Conservation (phyloP, 306 rosid genomes). For the Acacia confusa region DNA sequence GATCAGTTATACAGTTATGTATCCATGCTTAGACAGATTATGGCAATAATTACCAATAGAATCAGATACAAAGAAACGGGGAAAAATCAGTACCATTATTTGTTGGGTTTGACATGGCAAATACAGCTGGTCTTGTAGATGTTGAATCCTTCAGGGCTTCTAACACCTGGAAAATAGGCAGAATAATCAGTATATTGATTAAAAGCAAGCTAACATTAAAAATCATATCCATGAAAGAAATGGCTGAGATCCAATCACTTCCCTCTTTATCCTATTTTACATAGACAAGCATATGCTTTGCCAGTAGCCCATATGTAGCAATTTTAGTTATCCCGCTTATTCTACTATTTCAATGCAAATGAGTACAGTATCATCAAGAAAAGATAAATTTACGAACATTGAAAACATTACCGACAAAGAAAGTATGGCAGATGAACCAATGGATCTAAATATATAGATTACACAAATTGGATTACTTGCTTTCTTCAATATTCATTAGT, state of each 20-base stretch:
- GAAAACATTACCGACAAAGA: not conserved
- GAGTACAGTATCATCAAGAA: not conserved
- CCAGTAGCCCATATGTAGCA: not conserved
- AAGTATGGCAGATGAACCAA: not conserved
- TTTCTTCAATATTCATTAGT: not conserved
- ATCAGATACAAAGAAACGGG: not conserved
- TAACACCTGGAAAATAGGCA: slow-evolving; percentile 59
- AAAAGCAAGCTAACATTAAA: not conserved
- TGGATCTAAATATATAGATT: not conserved
- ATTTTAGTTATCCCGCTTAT: not conserved
- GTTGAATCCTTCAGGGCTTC: slow-evolving; percentile 93
- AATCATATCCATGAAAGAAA: not conserved
- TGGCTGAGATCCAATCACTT: not conserved
- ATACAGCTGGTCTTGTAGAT: slow-evolving; percentile 95
- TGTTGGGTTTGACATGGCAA: slow-evolving; percentile 99
- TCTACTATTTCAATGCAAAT: not conserved
- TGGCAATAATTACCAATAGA: not conserved
- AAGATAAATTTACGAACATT: not conserved
- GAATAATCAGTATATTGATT: slow-evolving; percentile 31
- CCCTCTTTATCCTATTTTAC: not conserved
- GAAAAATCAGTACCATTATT: slow-evolving; percentile 62
- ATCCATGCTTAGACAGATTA: slow-evolving; percentile 4
- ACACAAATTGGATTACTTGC: not conserved
- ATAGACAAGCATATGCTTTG: not conserved
- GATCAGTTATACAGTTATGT: not conserved